Conservation (phyloP, 1,284 basidiomycete species). For the Austropuccinia psidii region DNA sequence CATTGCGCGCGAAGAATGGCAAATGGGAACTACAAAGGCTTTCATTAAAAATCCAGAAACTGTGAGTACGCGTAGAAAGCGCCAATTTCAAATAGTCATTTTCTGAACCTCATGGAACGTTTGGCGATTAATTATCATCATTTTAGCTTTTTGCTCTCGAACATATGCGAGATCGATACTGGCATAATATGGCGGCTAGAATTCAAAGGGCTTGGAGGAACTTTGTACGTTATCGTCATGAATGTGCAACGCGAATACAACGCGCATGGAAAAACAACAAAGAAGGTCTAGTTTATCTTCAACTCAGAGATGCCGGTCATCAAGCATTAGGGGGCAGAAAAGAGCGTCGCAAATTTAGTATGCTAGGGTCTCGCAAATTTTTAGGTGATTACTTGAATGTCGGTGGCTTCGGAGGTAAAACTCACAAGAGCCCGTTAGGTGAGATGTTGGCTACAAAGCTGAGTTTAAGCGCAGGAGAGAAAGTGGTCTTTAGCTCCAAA, state of each 20-base stretch:
- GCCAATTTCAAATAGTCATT: neutral
- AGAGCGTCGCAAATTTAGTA: constrained; percentile 84
- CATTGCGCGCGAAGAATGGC: constrained; percentile 95
- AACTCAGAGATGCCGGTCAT: constrained; percentile 87
- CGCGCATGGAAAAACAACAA: constrained; percentile 99
- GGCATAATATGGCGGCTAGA: constrained; percentile 98
- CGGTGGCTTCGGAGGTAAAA: constrained; percentile 57
- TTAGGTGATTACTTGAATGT: constrained; percentile 95
- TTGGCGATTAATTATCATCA: neutral
- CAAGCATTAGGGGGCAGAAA: constrained; percentile 83
- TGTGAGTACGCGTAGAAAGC: constrained; percentile 51
- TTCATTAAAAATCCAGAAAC: constrained; percentile 99
- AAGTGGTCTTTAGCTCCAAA: constrained; percentile 78
- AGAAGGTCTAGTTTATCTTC: constrained; percentile 77
- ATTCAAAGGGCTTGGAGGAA: constrained; percentile 96
- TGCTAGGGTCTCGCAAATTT: constrained; percentile 88
- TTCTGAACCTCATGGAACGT: neutral
- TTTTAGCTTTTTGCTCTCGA: constrained; percentile 87
- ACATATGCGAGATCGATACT: constrained; percentile 97
- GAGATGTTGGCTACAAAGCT: constrained; percentile 68
- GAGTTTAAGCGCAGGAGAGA: constrained; percentile 66
- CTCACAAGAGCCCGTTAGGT: constrained; percentile 58
- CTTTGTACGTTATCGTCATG: constrained; percentile 88
- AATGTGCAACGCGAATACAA: constrained; percentile 90
- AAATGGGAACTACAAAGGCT: constrained; percentile 97